Base-by-base conservation (phyloP, 371 early-diverging fungal genomes). In the Fennellomyces sp. region DNA sequence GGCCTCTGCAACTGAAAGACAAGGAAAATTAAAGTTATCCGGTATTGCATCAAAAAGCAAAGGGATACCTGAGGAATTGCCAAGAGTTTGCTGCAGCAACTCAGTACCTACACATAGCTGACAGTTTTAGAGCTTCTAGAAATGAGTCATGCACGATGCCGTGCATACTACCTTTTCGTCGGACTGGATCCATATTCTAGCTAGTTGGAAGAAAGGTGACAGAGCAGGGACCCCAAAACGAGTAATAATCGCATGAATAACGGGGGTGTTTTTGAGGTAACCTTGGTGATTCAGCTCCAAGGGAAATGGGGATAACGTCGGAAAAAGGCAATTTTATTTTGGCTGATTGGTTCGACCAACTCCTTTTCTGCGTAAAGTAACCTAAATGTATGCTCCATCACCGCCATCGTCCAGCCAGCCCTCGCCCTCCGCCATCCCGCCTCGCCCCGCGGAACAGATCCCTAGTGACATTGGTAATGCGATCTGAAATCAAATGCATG, bases 31-130 rank as follows among this genome's bases (percentile, higher is more conserved):
- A 19, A 35, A 19, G 29, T 33, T 27, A 49, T 5, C 15, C 1
- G 26, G 1, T 5, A 21, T 26, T 49, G 15, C 33, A 19, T n/a
- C 19, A 7, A 52, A 2, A 33, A 49, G 13, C 26, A 49, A 3
- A 49, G 19, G 23, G 36, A 29, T 39, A 39, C 28, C 26, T 23
- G 21, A 19, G 5, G 15, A 19, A 21, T 25, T n/a, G 29, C 48
- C 36, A 30, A 61, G 28, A 17, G 54, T 42, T 35, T 62, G 28
- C 36, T 62, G 49, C 23, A 62, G 21, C 52, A 62, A 30, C 31
- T 55, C 27, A 13, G 50, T 21, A 38, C 63, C 63, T 62, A 38
- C 13, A 38, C 6, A 33, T n/a, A 29, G 13, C 12, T 23, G 39
- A 35, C 55, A 8, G 15, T n/a, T 6, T 47, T 17, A 28, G n/a